Percentiles rank a stretch among this genome's conserved stretches.
These are phyloP conservation scores for Massarina eburnea DNA, from an alignment of 2,329 filamentous ascomycete species.

Conservation along the genomic window DNA sequence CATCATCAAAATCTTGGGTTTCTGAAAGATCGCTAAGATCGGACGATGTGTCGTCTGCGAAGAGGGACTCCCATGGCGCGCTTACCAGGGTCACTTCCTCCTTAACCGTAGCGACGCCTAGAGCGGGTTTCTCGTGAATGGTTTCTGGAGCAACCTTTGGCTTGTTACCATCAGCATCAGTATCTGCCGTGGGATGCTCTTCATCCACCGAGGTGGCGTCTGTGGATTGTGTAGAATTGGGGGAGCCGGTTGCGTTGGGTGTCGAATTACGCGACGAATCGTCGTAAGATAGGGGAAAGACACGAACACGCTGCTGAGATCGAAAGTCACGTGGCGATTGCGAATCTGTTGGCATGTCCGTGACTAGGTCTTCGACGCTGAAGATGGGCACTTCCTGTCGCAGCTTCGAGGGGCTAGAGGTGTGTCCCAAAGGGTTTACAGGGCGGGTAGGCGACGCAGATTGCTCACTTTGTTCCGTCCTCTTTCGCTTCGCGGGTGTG, in stretches of 20 bases:
- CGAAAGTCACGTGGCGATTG: slow-evolving; percentile 27
- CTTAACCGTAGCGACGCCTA: slow-evolving; percentile 35
- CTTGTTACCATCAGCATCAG: slow-evolving; percentile 11
- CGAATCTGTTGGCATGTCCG: slow-evolving; percentile 18
- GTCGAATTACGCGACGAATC: slow-evolving; percentile 34
- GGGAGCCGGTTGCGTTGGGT: slow-evolving; percentile 31
- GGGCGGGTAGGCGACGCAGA: slow-evolving; percentile 15
- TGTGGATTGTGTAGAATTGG: slow-evolving; percentile 39
- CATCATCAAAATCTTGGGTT: slow-evolving; percentile 42
- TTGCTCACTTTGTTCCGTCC: slow-evolving; percentile 5
- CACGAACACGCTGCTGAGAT: slow-evolving; percentile 35
- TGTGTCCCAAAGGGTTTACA: slow-evolving; percentile 20
- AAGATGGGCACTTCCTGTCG: slow-evolving; percentile 33
- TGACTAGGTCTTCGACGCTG: slow-evolving; percentile 34
- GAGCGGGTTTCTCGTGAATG: slow-evolving; percentile 21
- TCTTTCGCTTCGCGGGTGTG: slow-evolving; percentile 18
- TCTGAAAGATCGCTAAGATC: slow-evolving; percentile 45
- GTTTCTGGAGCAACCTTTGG: slow-evolving; percentile 25
- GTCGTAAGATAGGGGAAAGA: slow-evolving; percentile 31
- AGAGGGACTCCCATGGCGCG: slow-evolving; percentile 30
- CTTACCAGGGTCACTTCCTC: slow-evolving; percentile 25
- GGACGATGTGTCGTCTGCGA: slow-evolving; percentile 35
- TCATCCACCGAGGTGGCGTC: slow-evolving; percentile 43
- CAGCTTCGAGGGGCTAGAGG: slow-evolving; percentile 35
- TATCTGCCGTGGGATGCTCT: slow-evolving; percentile 18